Evolutionary conservation across 306 rosid genomes (phyloP).

Genomic region (Vachellia pachyceras): DNA sequence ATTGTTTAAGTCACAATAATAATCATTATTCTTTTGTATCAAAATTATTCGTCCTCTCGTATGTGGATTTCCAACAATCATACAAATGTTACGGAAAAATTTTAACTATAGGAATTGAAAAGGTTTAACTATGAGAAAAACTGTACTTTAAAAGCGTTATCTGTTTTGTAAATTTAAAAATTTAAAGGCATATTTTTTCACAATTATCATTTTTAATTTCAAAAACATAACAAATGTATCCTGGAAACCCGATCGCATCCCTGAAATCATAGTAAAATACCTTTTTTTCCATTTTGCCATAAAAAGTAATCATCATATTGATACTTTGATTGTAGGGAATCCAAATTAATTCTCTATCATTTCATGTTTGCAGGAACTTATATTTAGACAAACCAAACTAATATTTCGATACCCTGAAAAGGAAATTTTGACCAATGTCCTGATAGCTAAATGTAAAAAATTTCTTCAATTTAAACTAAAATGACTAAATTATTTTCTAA

Average conservation of each 20-base stretch:
- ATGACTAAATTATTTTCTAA: background rate
- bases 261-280: too few species aligned
- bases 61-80: background rate
- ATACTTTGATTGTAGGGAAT: too few species aligned
- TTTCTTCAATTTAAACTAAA: background rate
- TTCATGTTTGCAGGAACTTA: too few species aligned
- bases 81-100: too few species aligned
- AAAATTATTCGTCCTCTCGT: background rate
- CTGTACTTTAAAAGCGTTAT: background rate
- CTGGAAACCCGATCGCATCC: too few species aligned
- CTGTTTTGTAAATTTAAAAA: background rate
- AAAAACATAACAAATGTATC: too few species aligned
- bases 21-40: background rate
- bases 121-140: background rate
- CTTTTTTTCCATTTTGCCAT: too few species aligned
- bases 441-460: background rate
- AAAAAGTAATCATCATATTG: too few species aligned
- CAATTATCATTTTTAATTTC: background rate
- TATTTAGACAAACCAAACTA: background rate
- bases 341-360: too few species aligned
- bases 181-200: too few species aligned
- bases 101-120: too few species aligned
- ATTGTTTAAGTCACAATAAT: background rate
- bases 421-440: background rate
- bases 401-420: background rate